Evolutionary conservation across 768 basidiomycete genomes (phyloP), one percentile per base, ranked within the genome.

Genomic region (Xerocomellus dryophilus): DNA sequence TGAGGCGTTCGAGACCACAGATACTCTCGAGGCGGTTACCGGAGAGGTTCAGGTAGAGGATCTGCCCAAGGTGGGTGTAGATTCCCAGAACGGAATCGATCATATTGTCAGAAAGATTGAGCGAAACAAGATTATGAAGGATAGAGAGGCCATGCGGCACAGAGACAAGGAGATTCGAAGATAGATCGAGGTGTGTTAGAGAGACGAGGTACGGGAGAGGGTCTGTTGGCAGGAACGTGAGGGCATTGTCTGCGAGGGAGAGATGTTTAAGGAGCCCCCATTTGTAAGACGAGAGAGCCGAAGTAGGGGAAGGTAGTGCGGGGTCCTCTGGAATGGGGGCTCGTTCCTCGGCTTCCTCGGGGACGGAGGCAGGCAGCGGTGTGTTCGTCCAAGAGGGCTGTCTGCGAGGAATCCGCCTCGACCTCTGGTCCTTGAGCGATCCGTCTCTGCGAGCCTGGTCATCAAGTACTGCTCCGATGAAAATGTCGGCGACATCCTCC

Each of bases 81-180:
- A 97, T 90, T 27, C 90, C 89, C 5, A 94, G 81, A 17, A 98
- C 87, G 17, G 95, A 94, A 68, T 96, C 93, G 61, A 99, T 93
- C 83, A 99, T 92, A 74, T 99, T 99, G 71, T 95, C 89, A 15
- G 90, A 80, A n/a, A 99, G 82, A 71, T 97, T 95, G 61, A 99
- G 85, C n/a, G 89, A 90, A 50, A 84, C 71, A 48, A 99, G 88
- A 58, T 86, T 88, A 64, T 85, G 82, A 21, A 99, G 81, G 6
- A 76, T 66, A 15, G 84, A 80, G 31, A 96, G 79, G 20, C 86
- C 88, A 2, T 86, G 69, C 1, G 93, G 93, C n/a, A 95, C 80
- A 29, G 91, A 88, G 39, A 94, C 84, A 43, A 98, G 81, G 17
- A 97, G 82, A 68, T 97, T 97, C 39, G 89, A 90, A 18, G 93